Evolutionary conservation across 306 rosid species (phyloP).

Genomic region (Psophocarpus tetragonolobus): DNA sequence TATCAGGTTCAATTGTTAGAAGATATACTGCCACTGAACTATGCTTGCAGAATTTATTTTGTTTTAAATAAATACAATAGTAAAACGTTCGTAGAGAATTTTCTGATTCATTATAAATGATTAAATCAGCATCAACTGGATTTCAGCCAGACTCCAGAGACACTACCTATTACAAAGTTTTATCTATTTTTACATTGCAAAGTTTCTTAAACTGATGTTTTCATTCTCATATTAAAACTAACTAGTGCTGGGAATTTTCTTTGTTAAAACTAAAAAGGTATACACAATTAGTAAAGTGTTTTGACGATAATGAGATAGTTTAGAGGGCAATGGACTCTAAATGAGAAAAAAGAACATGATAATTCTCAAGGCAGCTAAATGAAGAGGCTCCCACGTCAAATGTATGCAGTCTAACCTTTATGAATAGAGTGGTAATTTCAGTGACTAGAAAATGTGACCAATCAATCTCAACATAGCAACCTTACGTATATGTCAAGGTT

Average conservation of each 20-base stretch:
- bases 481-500: background rate
- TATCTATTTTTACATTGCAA: background rate
- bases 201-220: conserved; percentile 2
- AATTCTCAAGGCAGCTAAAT: background rate
- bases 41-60: conserved; percentile 1
- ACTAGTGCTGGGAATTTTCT: background rate
- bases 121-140: conserved; percentile 14
- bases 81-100: background rate
- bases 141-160: conserved; percentile 14
- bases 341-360: background rate
- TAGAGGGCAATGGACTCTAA: background rate
- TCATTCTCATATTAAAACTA: conserved; percentile 13
- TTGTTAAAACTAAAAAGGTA: conserved; percentile 4
- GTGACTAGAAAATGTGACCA: background rate
- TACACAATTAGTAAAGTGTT: background rate
- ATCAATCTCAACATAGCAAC: background rate
- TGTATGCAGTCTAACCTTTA: background rate
- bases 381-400: background rate
- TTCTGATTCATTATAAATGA: background rate
- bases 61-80: conserved; percentile 15
- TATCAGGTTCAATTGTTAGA: conserved; percentile 23
- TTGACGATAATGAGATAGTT: background rate
- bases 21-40: conserved; percentile 12
- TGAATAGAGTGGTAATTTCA: background rate
- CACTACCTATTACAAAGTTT: background rate